These are phyloP conservation scores for Irineochytrium annulatum DNA, from an alignment of 192 early-diverging fungal genomes.

Conservation along the genomic window DNA sequence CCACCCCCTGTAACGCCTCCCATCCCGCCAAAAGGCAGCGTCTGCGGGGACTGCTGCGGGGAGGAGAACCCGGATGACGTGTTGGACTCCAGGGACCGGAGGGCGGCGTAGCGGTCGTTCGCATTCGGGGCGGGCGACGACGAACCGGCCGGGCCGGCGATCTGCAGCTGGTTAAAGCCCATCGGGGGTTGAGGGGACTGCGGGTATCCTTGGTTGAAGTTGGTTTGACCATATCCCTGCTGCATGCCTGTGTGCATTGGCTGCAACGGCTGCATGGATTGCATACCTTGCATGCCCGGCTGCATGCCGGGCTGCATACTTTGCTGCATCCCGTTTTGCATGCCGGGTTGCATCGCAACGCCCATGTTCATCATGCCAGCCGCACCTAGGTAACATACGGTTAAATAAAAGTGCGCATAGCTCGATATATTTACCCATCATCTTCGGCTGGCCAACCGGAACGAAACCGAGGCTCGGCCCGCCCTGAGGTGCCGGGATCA, in stretches of 20 bases:
- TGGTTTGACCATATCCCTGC: no score
- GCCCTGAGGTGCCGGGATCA: slow-evolving; percentile 27
- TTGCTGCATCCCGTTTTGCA: neutral
- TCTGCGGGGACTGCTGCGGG: neutral
- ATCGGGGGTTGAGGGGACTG: neutral
- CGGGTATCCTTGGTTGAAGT: neutral
- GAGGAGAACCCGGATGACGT: neutral
- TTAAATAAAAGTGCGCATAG: neutral
- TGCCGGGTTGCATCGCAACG: neutral
- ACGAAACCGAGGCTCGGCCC: slow-evolving; percentile 15
- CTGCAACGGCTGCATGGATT: no score
- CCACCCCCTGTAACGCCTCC: no score
- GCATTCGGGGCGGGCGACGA: neutral
- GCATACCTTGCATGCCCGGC: no score
- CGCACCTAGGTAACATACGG: neutral
- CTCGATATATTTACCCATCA: neutral
- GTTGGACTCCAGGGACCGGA: neutral
- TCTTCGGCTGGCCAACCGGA: slow-evolving; percentile 8
- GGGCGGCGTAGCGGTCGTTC: neutral
- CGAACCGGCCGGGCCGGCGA: neutral
- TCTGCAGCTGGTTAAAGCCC: no score
- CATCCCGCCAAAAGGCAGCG: neutral
- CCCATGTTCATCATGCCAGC: slow-evolving; percentile 7
- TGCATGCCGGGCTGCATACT: slow-evolving; percentile 13
- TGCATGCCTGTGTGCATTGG: no score